Evolutionary conservation across 768 basidiomycete genomes (phyloP), one percentile per base, ranked within the genome.

Genomic region (Rhizopogon rudus): DNA sequence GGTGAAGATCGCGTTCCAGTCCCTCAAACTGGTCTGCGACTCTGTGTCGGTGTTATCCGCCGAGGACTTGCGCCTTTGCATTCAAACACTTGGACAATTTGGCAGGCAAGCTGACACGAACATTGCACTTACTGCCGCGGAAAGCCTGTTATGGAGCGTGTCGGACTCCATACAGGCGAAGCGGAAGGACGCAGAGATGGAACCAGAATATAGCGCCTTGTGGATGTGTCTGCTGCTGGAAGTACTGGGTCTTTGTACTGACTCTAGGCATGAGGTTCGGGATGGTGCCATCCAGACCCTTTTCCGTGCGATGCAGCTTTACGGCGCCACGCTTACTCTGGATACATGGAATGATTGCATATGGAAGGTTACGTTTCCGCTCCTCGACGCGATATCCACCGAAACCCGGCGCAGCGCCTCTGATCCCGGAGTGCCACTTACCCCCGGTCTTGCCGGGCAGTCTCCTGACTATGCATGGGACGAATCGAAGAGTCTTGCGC

Each of bases 251-350:
- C 75, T 98, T 2, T 93, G 91, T 58, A 81, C 83, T 2, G 96
- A 98, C 63, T 65, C 79, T 0, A 81, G 96, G 33, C 84, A 87
- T 17, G 95, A 99, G 66, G 93, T 96, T 1, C 82, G 95, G 16
- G 88, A 90, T 60, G 93, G 93, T 1, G 94, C 96, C 9, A 95
- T 98, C 44, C 94, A 97, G 70, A 98, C 95, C 2, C 68, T 99
- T 52, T 98, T 97, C 73, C 81, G 95, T 46, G 91, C 93, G 2
- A 82, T 98, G 74, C 93, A 96, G 69, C 77, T 98, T 9, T 98
- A 99, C 65, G 96, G 96, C 2, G 84, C 86, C 7, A 91, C 87
- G 0, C 75, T 99, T 49, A 89, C 86, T 63, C 66, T 80, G 40
- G 85, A 85, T 6, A 90, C 88, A 0, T 99, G 96, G 96, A 83